Evolutionary conservation across 192 early-diverging fungal genomes (phyloP).

Genomic region (Fimicolochytrium jonesii): DNA sequence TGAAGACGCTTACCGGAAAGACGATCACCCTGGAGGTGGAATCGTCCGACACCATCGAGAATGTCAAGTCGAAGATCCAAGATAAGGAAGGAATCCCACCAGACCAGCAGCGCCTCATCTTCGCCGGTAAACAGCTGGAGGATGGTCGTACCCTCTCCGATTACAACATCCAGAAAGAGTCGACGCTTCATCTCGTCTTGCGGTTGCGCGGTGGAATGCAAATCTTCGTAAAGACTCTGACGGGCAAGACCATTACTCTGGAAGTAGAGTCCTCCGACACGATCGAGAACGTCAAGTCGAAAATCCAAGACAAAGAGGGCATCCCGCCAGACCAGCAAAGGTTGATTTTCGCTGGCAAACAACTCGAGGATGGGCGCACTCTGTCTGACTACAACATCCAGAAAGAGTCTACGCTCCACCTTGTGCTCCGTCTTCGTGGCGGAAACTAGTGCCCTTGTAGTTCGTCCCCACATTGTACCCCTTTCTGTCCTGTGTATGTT

Average conservation of each 20-base stretch:
- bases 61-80: conserved; percentile 62
- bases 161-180: conserved; percentile 65
- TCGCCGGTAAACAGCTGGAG: conserved; percentile 77
- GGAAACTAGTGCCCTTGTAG: conserved; percentile 34
- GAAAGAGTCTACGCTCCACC: conserved; percentile 67
- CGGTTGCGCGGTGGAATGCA: conserved; percentile 60
- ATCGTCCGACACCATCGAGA: conserved; percentile 71
- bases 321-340: conserved; percentile 78
- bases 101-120: conserved; percentile 79
- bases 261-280: conserved; percentile 68
- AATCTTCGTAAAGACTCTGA: conserved; percentile 82
- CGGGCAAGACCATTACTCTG: conserved; percentile 88
- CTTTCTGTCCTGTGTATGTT: no score
- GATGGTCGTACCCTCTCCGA: conserved; percentile 59
- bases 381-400: conserved; percentile 59
- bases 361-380: conserved; percentile 70
- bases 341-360: conserved; percentile 75
- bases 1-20: conserved; percentile 90
- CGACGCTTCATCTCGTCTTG: conserved; percentile 68
- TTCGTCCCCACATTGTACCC: no score
- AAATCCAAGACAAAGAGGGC: conserved; percentile 46
- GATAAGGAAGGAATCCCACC: conserved; percentile 63
- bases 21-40: conserved; percentile 74
- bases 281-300: conserved; percentile 73
- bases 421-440: conserved; percentile 58